Base-by-base conservation (phyloP, 2,329 filamentous ascomycete genomes). In the Xylariaceae sp. region DNA sequence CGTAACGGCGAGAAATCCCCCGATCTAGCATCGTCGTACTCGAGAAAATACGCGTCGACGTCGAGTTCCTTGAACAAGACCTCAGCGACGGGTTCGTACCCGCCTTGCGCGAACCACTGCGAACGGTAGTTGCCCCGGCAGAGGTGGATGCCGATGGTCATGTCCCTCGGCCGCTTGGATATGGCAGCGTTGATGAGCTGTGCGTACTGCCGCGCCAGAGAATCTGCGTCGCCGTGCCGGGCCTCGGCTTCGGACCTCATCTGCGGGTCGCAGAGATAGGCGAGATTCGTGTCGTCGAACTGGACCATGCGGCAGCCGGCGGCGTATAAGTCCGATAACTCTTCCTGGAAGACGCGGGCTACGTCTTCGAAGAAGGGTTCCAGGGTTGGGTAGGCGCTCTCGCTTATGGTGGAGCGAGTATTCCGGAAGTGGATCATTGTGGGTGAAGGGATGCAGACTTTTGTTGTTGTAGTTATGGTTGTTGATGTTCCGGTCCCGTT, bases 391-490 rank as follows among this genome's bases (percentile, higher is more conserved):
- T 80, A 80, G 7, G 74, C 74, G 35, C 65, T 63, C 55, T 69
- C 67, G 57, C 74, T 69, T 59, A 79, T 79, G 54, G 68, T 68
- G 19, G 76, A 73, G 23, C 76, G 68, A 10, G 71, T 74, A 49
- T 75, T 75, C 46, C 76, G 73, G 70, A 80, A 80, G 59, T 80
- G 76, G 40, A 79, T 71, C 76, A 79, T 79, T n/a, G 77, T 80
- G 11, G 77, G 77, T 33, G 66, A 71, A 3, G 77, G 76, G 48
- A 80, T 79, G 67, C 74, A 76, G 23, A 80, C 76, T 60, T 80
- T 80, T 33, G 72, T 69, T 2, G 66, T 73, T 37, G 59, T 62
- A 42, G 63, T 63, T n/a, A n/a, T n/a, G n/a, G n/a, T n/a, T n/a
- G n/a, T n/a, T n/a, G n/a, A n/a, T n/a, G n/a, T n/a, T n/a, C n/a